Conservation (phyloP, 768 basidiomycete genomes). For the Gloeophyllum trabeum region DNA sequence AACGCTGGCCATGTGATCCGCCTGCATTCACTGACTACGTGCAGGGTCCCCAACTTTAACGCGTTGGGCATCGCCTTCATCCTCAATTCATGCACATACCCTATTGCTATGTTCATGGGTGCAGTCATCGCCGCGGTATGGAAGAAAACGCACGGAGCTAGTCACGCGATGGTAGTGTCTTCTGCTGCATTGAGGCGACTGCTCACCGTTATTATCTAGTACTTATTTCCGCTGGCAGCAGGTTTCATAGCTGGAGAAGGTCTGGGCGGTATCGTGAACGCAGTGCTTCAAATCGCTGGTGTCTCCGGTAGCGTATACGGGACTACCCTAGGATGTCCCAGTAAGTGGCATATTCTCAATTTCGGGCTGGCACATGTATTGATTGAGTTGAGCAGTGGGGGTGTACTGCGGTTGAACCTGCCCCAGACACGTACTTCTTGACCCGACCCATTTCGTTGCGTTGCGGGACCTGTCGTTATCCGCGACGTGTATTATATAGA, state of each 20-base stretch:
- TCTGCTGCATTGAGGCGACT: neutral
- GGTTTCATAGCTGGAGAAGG: constrained; percentile 30
- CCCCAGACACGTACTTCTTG: too few species aligned
- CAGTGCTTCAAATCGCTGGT: constrained; percentile 18
- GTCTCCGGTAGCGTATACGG: constrained; percentile 16
- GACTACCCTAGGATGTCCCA: constrained; percentile 5
- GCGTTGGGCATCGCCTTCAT: constrained; percentile 13
- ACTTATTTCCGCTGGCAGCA: constrained; percentile 25
- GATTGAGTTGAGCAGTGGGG: neutral
- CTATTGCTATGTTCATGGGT: constrained; percentile 12
- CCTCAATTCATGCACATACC: constrained; percentile 12
- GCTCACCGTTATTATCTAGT: constrained; percentile 6
- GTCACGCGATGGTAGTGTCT: neutral
- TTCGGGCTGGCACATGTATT: too few species aligned
- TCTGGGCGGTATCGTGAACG: constrained; percentile 22
- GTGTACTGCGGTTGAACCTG: neutral
- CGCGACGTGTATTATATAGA: too few species aligned
- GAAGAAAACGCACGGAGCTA: neutral
- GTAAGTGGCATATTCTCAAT: neutral
- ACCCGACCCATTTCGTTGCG: too few species aligned
- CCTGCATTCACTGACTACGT: too few species aligned
- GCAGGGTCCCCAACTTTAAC: constrained; percentile 15
- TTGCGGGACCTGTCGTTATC: too few species aligned
- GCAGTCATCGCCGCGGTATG: constrained; percentile 8
- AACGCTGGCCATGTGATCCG: too few species aligned